Percentiles rank a stretch among this genome's conserved stretches.
Evolutionary conservation across 23 red algal genomes (phyloP).

Genomic region (Agarophyton chilense): DNA sequence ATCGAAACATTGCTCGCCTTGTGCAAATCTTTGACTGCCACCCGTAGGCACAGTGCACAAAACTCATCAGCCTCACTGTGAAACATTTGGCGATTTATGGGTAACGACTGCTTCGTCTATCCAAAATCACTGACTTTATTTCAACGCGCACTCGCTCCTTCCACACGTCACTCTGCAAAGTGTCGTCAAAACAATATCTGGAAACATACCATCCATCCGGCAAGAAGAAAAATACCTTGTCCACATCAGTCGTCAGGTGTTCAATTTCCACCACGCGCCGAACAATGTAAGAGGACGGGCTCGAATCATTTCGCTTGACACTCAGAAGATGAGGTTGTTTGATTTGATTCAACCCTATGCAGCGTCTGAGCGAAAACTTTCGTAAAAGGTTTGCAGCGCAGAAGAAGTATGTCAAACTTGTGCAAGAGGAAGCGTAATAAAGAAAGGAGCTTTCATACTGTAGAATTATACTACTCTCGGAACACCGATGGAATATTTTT

Average conservation of each 20-base stretch:
- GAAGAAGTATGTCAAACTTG: not conserved
- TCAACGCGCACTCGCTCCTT: slow-evolving; percentile 24
- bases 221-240: slow-evolving; percentile 33
- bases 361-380: slow-evolving; percentile 44
- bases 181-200: slow-evolving; percentile 6
- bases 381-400: slow-evolving; percentile 42
- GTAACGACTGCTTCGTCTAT: not conserved
- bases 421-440: not conserved
- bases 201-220: slow-evolving; percentile 71
- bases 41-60: not conserved
- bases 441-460: slow-evolving; percentile 45
- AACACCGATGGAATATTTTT: too few relatives aligned
- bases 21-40: slow-evolving; percentile 27
- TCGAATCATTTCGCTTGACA: slow-evolving; percentile 54
- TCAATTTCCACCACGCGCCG: slow-evolving; percentile 45
- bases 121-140: slow-evolving; percentile 52
- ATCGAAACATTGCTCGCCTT: not conserved
- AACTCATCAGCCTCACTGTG: slow-evolving; percentile 62
- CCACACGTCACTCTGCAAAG: slow-evolving; percentile 4
- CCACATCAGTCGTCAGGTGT: not conserved
- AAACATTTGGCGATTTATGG: slow-evolving; percentile 11
- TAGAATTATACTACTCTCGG: too few relatives aligned
- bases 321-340: slow-evolving; percentile 47
- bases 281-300: slow-evolving; percentile 51
- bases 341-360: slow-evolving; percentile 34